Conservation (phyloP, 2,329 filamentous ascomycete species). For the Paraphaeosphaeria sporulosa region DNA sequence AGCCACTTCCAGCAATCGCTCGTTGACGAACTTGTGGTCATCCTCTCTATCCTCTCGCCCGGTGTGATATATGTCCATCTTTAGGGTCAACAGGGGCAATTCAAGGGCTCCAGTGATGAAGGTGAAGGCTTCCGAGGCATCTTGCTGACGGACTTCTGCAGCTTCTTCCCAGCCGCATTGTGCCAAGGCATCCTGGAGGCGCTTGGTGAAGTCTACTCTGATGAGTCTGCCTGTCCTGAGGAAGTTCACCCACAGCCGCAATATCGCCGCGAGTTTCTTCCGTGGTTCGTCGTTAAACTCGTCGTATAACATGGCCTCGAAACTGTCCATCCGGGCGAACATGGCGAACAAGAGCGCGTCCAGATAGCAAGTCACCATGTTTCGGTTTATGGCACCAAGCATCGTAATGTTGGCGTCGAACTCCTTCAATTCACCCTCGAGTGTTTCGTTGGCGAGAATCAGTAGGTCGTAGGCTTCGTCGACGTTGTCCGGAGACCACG, state of each 20-base stretch:
- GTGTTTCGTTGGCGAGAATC: conserved; percentile 79
- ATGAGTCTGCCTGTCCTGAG: conserved; percentile 85
- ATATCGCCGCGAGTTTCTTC: conserved; percentile 75
- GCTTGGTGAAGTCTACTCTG: conserved; percentile 81
- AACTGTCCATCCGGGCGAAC: conserved; percentile 89
- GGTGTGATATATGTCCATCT: conserved; percentile 93
- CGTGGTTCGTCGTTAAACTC: conserved; percentile 76
- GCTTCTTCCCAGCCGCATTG: conserved; percentile 91
- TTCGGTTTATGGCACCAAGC: conserved; percentile 84
- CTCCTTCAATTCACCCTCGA: conserved; percentile 77
- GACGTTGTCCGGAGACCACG: conserved; percentile 72
- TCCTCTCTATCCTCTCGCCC: conserved; percentile 83
- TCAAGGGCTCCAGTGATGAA: conserved; percentile 93
- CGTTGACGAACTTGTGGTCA: conserved; percentile 94
- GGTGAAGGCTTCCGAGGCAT: conserved; percentile 93
- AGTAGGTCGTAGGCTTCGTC: conserved; percentile 80
- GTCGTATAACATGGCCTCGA: conserved; percentile 89
- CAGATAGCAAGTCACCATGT: conserved; percentile 91
- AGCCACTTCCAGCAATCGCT: conserved; percentile 87
- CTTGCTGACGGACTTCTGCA: conserved; percentile 80
- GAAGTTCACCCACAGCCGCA: conserved; percentile 94
- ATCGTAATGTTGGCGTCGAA: conserved; percentile 77
- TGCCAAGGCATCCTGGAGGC: conserved; percentile 81
- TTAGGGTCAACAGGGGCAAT: conserved; percentile 84
- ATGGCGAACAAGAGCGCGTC: conserved; percentile 93